Conservation (phyloP, 345 rosid species). For the Syzygium jambos region DNA sequence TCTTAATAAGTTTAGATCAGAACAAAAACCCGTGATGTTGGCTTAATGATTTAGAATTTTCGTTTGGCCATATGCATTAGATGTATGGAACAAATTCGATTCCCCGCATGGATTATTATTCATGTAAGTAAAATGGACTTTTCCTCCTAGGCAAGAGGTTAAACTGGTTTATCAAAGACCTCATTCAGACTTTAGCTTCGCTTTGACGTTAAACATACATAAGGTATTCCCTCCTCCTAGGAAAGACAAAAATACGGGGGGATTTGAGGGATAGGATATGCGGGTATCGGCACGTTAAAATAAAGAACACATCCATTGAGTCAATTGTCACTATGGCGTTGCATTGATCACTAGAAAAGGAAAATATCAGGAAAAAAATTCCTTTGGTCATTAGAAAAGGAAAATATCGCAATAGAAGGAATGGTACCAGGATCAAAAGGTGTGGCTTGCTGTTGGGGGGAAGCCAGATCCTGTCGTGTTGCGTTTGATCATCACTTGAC, state of each 20-base stretch:
- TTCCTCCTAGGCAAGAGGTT: too few relatives aligned
- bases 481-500: neutral
- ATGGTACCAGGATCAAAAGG: neutral
- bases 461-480: neutral
- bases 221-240: too few relatives aligned
- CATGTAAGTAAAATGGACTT: neutral
- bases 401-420: neutral
- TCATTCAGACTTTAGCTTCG: too few relatives aligned
- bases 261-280: too few relatives aligned
- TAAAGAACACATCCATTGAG: too few relatives aligned
- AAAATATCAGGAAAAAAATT: too few relatives aligned
- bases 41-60: neutral
- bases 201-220: too few relatives aligned
- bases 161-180: too few relatives aligned
- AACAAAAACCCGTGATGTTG: neutral
- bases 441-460: neutral
- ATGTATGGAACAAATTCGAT: neutral
- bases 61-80: neutral
- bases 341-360: too few relatives aligned
- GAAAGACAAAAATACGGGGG: too few relatives aligned
- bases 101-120: neutral
- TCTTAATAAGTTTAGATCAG: neutral
- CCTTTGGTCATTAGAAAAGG: neutral
- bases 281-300: too few relatives aligned
- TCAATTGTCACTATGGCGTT: too few relatives aligned